These are phyloP conservation scores for Cicer cuneatum DNA, from an alignment of 306 rosid species.

Conservation along the genomic window DNA sequence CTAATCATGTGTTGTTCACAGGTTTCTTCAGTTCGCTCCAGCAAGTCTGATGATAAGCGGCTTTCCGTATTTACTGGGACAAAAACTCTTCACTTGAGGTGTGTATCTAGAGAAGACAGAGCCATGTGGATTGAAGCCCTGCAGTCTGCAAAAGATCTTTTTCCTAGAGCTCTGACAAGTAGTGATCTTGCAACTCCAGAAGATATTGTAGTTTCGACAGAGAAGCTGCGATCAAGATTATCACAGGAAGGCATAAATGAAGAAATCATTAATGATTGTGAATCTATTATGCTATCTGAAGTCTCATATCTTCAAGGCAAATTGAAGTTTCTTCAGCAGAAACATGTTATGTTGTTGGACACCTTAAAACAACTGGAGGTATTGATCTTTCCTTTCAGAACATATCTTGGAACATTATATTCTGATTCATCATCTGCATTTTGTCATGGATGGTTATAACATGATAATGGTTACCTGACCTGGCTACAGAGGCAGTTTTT, in stretches of 20 bases:
- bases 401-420: slow-evolving; percentile 14
- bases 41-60: slow-evolving; percentile 97
- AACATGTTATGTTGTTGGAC: slow-evolving; percentile 79
- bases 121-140: slow-evolving; percentile 89
- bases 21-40: slow-evolving; percentile 96
- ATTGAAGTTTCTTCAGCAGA: slow-evolving; percentile 79
- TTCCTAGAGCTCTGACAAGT: slow-evolving; percentile 78
- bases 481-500: slow-evolving; percentile 10
- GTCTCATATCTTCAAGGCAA: slow-evolving; percentile 79
- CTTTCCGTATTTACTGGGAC: slow-evolving; percentile 96
- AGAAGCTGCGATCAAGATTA: slow-evolving; percentile 77
- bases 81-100: slow-evolving; percentile 89
- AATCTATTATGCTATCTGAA: slow-evolving; percentile 87
- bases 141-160: slow-evolving; percentile 89
- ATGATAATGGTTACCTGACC: slow-evolving; percentile 23
- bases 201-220: slow-evolving; percentile 88
- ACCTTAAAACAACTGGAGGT: slow-evolving; percentile 93
- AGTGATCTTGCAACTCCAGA: slow-evolving; percentile 75
- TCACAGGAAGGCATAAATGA: slow-evolving; percentile 84
- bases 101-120: slow-evolving; percentile 84
- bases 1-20: slow-evolving; percentile 52
- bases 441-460: slow-evolving; percentile 24
- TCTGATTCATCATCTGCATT: slow-evolving; percentile 18
- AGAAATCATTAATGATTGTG: slow-evolving; percentile 74
- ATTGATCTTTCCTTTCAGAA: slow-evolving; percentile 40